A percentile compares a stretch with the other conserved stretches of the same genome.
These are phyloP conservation scores for Oryza glaberrima DNA, from an alignment of 176 grass and related monocot species.

Conservation along the genomic window DNA sequence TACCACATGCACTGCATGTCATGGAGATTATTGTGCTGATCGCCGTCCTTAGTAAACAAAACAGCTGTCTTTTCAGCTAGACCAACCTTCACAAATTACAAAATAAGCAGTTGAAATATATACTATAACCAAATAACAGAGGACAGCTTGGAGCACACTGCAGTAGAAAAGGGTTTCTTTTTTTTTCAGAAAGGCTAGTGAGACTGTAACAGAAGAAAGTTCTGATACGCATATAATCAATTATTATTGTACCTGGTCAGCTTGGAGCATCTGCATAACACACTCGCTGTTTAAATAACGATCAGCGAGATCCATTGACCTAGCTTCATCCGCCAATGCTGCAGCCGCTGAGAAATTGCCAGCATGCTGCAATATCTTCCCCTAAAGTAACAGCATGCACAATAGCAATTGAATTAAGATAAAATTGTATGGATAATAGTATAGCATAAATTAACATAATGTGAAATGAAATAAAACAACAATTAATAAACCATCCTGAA, in stretches of 20 bases:
- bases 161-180: background rate
- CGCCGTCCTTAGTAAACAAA: conserved; percentile 98
- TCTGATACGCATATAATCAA: background rate
- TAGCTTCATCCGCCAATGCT: conserved; percentile 93
- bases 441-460: background rate
- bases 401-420: conserved; percentile 20
- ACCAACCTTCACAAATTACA: conserved; percentile 65
- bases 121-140: background rate
- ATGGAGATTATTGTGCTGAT: conserved; percentile 99
- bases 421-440: background rate
- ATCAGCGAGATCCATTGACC: conserved; percentile 98
- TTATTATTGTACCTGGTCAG: conserved; percentile 73
- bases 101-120: conserved; percentile 19
- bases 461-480: conserved; percentile 23
- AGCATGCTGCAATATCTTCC: conserved; percentile 87
- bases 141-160: background rate
- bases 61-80: conserved; percentile 94
- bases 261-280: conserved; percentile 98
- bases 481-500: conserved; percentile 7
- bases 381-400: conserved; percentile 59
- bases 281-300: conserved; percentile 98
- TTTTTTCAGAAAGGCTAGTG: background rate
- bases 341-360: conserved; percentile 88
- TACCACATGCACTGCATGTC: conserved; percentile 99
- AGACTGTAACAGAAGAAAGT: background rate